Evolutionary conservation across 345 rosid species (phyloP).

Genomic region (Euphorbia tirucalli): DNA sequence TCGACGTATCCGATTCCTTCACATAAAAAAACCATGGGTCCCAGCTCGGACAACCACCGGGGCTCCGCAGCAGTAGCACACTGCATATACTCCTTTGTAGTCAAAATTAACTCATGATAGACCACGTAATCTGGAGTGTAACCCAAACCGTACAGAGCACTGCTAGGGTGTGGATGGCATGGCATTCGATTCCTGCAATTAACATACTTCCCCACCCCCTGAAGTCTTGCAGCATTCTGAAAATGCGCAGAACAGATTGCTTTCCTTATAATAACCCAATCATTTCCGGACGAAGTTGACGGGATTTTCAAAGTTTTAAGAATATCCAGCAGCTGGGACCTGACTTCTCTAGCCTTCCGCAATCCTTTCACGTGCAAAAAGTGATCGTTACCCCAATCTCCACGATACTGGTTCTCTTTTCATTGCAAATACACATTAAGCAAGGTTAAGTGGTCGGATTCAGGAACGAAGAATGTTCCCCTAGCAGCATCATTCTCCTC

Average conservation of each 20-base stretch:
- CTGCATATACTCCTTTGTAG: conserved; percentile 96
- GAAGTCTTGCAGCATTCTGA: conserved; percentile 83
- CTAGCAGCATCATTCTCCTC: conserved; percentile 95
- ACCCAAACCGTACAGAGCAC: conserved; percentile 87
- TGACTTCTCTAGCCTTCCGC: conserved; percentile 84
- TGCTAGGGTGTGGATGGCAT: conserved; percentile 90
- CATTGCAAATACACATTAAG: conserved; percentile 88
- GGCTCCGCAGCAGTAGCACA: conserved; percentile 93
- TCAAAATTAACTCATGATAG: conserved; percentile 84
- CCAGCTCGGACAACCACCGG: conserved; percentile 89
- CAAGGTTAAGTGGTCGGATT: conserved; percentile 87
- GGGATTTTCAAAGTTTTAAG: conserved; percentile 82
- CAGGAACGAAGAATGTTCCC: conserved; percentile 87
- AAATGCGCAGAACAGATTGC: conserved; percentile 95
- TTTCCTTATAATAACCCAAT: conserved; percentile 71
- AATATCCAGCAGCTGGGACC: conserved; percentile 93
- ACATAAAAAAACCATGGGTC: conserved; percentile 97
- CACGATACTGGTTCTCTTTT: conserved; percentile 90
- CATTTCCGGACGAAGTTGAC: conserved; percentile 64
- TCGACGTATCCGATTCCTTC: conserved; percentile 81
- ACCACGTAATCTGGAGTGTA: conserved; percentile 85
- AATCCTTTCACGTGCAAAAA: conserved; percentile 83
- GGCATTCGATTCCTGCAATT: conserved; percentile 88
- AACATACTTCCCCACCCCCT: conserved; percentile 96
- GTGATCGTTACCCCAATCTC: conserved; percentile 92